A percentile compares a stretch with the other conserved stretches of the same genome.
phyloP scores from a whole-genome alignment of 2,329 filamentous ascomycete genomes.

The Sporothrix schenckii region DNA sequence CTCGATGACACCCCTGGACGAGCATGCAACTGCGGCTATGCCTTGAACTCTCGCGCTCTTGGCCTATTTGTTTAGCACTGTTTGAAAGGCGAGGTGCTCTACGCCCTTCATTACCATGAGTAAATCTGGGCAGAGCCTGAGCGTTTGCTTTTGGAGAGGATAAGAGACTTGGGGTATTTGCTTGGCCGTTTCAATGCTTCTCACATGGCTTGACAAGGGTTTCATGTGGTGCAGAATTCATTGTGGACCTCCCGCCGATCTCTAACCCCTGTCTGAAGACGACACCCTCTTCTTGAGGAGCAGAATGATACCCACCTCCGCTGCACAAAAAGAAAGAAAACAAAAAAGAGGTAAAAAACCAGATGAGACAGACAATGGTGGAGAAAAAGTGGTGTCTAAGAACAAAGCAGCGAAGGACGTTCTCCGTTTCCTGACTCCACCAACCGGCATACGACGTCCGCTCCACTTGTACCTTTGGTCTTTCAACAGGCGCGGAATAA shows the following conservation, averaged over 20 bases:
- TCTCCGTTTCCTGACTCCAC: not conserved
- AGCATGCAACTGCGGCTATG: conserved; percentile 8
- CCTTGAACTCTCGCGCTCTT: not conserved
- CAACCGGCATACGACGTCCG: not conserved
- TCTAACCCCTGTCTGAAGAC: conserved; percentile 25
- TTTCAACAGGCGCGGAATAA: not conserved
- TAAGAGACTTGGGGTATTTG: conserved; percentile 12
- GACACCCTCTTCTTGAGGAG: conserved; percentile 12
- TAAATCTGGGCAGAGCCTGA: not conserved
- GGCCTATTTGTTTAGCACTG: not conserved
- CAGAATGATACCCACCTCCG: conserved; percentile 4
- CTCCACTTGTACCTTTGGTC: not conserved
- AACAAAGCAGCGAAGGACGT: not conserved
- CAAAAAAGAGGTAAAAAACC: not conserved
- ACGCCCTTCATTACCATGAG: not conserved
- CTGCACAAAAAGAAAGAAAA: not conserved
- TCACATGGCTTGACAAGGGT: conserved; percentile 34
- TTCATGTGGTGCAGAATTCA: conserved; percentile 27
- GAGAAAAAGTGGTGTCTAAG: not conserved
- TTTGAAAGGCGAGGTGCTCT: not conserved
- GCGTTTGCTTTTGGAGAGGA: not conserved
- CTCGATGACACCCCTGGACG: not conserved
- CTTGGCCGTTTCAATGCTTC: conserved; percentile 30
- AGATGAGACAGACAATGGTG: conserved; percentile 3
- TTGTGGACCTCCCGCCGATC: conserved; percentile 9